Conservation (phyloP, 495 filamentous ascomycete genomes). For the Aspergillus heteromorphus region DNA sequence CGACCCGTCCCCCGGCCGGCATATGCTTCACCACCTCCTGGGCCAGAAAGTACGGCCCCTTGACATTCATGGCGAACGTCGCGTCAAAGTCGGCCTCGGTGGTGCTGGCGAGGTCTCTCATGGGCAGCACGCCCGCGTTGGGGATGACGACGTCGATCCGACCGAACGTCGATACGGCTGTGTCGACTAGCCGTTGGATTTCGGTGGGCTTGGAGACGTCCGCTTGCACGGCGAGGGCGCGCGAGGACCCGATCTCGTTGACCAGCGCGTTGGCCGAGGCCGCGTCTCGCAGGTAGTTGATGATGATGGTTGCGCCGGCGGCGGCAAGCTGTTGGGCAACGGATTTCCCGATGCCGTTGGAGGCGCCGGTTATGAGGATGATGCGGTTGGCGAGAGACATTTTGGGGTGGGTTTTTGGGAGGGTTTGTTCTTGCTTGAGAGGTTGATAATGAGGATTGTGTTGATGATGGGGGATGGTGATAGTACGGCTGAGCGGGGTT, state of each 20-base stretch:
- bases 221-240: neutral
- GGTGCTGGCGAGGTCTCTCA: slow-evolving; percentile 28
- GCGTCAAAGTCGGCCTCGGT: slow-evolving; percentile 15
- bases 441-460: too few relatives aligned
- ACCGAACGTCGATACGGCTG: slow-evolving; percentile 22
- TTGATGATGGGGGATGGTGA: neutral
- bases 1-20: slow-evolving; percentile 12
- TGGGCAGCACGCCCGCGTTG: slow-evolving; percentile 50
- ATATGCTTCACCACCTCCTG: slow-evolving; percentile 3
- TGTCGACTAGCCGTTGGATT: neutral
- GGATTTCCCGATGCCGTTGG: slow-evolving; percentile 48
- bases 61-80: slow-evolving; percentile 2
- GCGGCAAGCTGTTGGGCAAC: slow-evolving; percentile 39
- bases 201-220: neutral
- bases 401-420: neutral
- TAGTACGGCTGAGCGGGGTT: neutral
- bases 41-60: neutral
- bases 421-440: too few relatives aligned
- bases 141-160: slow-evolving; percentile 45
- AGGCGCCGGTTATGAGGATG: slow-evolving; percentile 47
- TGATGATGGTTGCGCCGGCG: slow-evolving; percentile 38
- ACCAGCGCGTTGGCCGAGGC: neutral
- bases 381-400: slow-evolving; percentile 10
- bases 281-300: slow-evolving; percentile 17
- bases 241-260: neutral